Evolutionary conservation across 2,329 filamentous ascomycete genomes (phyloP).

Genomic region (Ophiobolus disseminans): DNA sequence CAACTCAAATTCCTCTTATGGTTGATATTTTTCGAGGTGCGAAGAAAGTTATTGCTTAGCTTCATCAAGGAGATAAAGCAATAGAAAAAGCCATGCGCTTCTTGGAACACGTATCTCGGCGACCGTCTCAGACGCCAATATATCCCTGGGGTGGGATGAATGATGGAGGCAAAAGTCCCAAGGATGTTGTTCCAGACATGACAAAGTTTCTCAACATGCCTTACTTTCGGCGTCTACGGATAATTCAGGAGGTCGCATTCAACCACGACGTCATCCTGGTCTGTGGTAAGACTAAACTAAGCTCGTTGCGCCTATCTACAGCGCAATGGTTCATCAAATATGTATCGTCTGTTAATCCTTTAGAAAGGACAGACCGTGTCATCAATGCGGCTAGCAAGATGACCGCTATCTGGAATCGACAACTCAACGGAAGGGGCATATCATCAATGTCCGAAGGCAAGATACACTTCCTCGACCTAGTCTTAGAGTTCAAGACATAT

Average conservation of each 20-base stretch:
- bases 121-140: too few species aligned
- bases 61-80: neutral
- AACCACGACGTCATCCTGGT: neutral
- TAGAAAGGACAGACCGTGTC: too few species aligned
- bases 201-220: neutral
- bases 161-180: neutral
- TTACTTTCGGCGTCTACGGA: neutral
- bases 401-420: too few species aligned
- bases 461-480: too few species aligned
- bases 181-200: neutral
- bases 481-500: too few species aligned
- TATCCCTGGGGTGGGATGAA: neutral
- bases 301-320: neutral
- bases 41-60: neutral
- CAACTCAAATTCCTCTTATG: conserved; percentile 3
- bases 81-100: neutral
- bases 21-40: conserved; percentile 1
- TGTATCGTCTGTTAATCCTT: too few species aligned
- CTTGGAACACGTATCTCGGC: neutral
- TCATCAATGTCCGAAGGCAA: too few species aligned
- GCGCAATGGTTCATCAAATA: neutral
- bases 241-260: neutral
- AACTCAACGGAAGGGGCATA: too few species aligned
- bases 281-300: neutral
- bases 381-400: too few species aligned